Evolutionary conservation across 176 grass and related monocot genomes (phyloP).

Genomic region (Pharus latifolius): DNA sequence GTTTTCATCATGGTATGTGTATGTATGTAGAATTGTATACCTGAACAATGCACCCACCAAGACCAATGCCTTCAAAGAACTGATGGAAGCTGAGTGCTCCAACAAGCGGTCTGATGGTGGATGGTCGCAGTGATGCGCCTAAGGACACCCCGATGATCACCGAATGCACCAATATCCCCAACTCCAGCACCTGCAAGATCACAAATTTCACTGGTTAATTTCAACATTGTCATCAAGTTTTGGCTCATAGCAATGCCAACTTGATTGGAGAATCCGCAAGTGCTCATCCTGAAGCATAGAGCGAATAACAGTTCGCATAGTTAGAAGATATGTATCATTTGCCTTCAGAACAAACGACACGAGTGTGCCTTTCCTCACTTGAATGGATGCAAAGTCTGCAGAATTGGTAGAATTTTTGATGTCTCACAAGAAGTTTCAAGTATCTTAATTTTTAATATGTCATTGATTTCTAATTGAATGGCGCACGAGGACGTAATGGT

Average conservation of each 20-base stretch:
- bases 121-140: conserved; percentile 48
- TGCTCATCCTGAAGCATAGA: neutral
- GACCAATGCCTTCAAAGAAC: conserved; percentile 86
- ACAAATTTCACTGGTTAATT: neutral
- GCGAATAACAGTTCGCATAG: neutral
- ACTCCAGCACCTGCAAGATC: conserved; percentile 61
- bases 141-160: conserved; percentile 82
- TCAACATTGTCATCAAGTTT: neutral
- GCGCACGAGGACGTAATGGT: neutral
- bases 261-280: conserved; percentile 14
- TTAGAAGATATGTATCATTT: neutral
- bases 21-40: conserved; percentile 10
- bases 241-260: neutral
- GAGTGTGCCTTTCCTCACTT: neutral
- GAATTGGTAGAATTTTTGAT: no score
- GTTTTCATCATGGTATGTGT: neutral
- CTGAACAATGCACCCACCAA: conserved; percentile 87
- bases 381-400: neutral
- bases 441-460: no score
- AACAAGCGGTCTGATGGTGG: conserved; percentile 70
- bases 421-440: no score
- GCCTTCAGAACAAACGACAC: neutral
- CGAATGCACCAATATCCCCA: conserved; percentile 84
- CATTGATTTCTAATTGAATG: neutral
- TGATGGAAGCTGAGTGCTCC: conserved; percentile 87